phyloP scores from a whole-genome alignment of 176 grass and related monocot species.

The Carex cristatella region DNA sequence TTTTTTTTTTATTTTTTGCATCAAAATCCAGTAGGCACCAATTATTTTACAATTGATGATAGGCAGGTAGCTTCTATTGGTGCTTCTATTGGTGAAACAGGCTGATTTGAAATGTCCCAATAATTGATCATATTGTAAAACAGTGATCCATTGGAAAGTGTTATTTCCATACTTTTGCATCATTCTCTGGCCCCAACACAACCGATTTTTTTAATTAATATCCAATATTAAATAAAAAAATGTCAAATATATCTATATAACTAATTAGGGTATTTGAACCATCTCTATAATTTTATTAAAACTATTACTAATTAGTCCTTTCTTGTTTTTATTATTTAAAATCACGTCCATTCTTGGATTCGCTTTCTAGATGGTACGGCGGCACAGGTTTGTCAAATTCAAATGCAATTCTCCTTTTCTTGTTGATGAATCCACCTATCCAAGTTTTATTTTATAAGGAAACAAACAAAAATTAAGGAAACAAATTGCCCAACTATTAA shows the following conservation, averaged over 20 bases:
- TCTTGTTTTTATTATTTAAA: background rate
- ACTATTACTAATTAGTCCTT: background rate
- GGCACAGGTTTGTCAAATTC: background rate
- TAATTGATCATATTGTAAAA: background rate
- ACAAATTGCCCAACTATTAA: background rate
- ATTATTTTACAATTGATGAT: background rate
- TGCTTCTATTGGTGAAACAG: background rate
- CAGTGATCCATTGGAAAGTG: background rate
- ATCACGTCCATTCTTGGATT: background rate
- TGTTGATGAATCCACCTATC: background rate
- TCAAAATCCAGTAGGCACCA: no score
- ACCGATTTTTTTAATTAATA: no score
- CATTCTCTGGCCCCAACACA: background rate
- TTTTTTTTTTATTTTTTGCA: no score
- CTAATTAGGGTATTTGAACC: no score
- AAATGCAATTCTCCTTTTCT: constrained; percentile 9
- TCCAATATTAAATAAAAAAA: no score
- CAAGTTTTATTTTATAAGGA: background rate
- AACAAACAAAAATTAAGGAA: background rate
- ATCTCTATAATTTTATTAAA: no score
- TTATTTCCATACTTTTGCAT: background rate
- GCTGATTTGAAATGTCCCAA: background rate
- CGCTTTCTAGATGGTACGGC: background rate
- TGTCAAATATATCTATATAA: no score
- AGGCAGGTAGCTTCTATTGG: background rate